These are phyloP conservation scores for Hippophae tibetana DNA, from an alignment of 306 rosid species.

Conservation along the genomic window DNA sequence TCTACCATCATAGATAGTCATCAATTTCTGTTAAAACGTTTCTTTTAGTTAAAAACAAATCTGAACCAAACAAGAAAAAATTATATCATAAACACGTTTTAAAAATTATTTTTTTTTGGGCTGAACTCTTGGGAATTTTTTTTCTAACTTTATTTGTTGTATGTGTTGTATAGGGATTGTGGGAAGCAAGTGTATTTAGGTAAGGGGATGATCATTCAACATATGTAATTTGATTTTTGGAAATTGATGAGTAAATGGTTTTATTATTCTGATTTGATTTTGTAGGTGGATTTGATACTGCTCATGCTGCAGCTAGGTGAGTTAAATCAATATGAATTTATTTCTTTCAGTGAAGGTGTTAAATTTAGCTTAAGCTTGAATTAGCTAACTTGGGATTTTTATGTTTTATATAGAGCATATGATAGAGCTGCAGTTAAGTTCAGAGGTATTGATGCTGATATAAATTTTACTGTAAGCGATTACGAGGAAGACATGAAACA, in stretches of 20 bases:
- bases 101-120: background rate
- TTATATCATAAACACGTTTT: background rate
- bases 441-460: slow-evolving; percentile 51
- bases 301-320: slow-evolving; percentile 49
- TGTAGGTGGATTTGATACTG: slow-evolving; percentile 53
- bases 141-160: background rate
- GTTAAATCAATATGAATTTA: background rate
- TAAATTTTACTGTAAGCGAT: slow-evolving; percentile 31
- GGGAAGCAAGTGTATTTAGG: slow-evolving; percentile 58
- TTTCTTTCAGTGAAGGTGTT: background rate
- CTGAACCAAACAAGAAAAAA: no score
- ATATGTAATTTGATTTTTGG: background rate
- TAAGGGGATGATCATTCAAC: slow-evolving; percentile 10
- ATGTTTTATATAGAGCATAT: slow-evolving; percentile 30
- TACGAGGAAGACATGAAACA: slow-evolving; percentile 45
- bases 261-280: background rate
- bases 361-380: background rate
- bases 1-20: background rate
- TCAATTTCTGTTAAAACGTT: background rate
- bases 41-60: no score
- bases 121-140: background rate
- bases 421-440: slow-evolving; percentile 57
- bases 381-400: background rate
- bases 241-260: slow-evolving; percentile 1
- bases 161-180: slow-evolving; percentile 34